Evolutionary conservation across 345 rosid species (phyloP).

Genomic region (Moricandia moricandioides): DNA sequence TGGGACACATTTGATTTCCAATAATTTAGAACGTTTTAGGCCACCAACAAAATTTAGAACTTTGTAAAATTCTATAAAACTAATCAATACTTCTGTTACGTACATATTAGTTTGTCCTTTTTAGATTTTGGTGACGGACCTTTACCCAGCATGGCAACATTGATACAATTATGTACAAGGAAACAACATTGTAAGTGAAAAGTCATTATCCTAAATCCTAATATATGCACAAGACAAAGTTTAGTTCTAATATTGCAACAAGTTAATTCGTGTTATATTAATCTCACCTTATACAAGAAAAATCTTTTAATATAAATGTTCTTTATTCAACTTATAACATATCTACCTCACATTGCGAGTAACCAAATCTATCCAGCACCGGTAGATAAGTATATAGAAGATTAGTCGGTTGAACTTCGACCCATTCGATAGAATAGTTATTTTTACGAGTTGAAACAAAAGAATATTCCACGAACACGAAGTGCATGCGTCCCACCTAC

Average conservation of each 20-base stretch:
- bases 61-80: neutral
- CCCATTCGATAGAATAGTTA: too few species aligned
- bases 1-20: neutral
- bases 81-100: neutral
- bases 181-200: neutral
- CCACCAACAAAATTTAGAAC: neutral
- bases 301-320: too few species aligned
- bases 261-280: neutral
- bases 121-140: neutral
- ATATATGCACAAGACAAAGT: neutral
- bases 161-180: neutral
- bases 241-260: neutral
- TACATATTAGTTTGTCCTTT: neutral
- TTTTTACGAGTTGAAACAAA: neutral
- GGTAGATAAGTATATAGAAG: too few species aligned
- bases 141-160: neutral
- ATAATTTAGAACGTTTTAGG: neutral
- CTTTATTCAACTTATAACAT: too few species aligned
- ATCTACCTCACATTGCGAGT: too few species aligned
- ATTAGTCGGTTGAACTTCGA: too few species aligned
- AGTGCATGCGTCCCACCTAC: conserved; percentile 36
- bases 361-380: too few species aligned
- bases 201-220: neutral
- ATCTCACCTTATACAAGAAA: neutral
- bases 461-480: conserved; percentile 26